Evolutionary conservation across 2,329 filamentous ascomycete species (phyloP).

Genomic region (Fusarium coicis): DNA sequence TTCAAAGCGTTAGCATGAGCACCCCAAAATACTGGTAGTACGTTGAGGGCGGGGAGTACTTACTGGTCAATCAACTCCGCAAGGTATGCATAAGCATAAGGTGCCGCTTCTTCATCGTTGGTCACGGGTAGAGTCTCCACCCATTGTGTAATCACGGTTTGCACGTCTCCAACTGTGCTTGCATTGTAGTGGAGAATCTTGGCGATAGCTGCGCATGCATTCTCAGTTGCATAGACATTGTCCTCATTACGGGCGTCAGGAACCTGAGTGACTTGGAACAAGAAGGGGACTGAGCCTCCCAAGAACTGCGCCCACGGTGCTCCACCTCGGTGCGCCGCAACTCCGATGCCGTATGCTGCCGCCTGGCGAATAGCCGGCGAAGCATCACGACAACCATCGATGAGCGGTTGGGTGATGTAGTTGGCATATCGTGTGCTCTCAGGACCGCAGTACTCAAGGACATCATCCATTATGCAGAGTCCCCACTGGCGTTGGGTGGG

Average conservation of each 20-base stretch:
- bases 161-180: conserved; percentile 77
- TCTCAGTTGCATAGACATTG: conserved; percentile 96
- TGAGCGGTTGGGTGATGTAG: conserved; percentile 86
- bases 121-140: conserved; percentile 89
- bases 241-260: conserved; percentile 88
- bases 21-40: background rate
- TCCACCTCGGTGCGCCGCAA: conserved; percentile 93
- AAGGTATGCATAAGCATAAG: conserved; percentile 93
- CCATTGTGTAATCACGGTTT: conserved; percentile 86
- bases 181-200: conserved; percentile 96
- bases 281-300: conserved; percentile 78
- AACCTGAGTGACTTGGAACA: conserved; percentile 87
- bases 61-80: conserved; percentile 94
- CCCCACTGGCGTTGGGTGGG: conserved; percentile 97
- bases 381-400: conserved; percentile 85
- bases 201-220: conserved; percentile 94
- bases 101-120: conserved; percentile 97
- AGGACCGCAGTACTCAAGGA: conserved; percentile 93
- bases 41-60: conserved; percentile 54
- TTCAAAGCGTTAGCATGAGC: conserved; percentile 42
- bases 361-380: conserved; percentile 95
- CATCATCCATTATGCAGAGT: conserved; percentile 98
- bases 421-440: conserved; percentile 88
- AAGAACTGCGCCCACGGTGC: conserved; percentile 89
- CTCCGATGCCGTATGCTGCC: conserved; percentile 93